Conservation (phyloP, 2,329 filamentous ascomycete genomes). For the Achaetomium macrosporum region DNA sequence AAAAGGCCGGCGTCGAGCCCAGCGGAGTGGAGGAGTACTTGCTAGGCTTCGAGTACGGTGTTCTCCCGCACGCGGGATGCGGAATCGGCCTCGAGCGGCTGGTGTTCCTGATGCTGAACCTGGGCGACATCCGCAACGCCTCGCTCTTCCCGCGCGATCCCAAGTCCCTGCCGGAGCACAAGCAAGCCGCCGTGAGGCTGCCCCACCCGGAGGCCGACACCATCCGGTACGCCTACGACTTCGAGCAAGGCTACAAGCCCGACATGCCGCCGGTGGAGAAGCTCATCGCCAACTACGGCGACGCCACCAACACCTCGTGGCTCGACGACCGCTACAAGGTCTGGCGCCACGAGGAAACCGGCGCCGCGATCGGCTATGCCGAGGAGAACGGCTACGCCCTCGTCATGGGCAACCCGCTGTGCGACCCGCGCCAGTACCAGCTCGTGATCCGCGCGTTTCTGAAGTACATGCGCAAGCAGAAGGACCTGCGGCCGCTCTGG, state of each 20-base stretch:
- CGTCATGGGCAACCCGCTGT: constrained; percentile 83
- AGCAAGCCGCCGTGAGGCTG: constrained; percentile 52
- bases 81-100: constrained; percentile 88
- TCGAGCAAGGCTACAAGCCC: constrained; percentile 34
- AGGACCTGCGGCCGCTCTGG: constrained; percentile 72
- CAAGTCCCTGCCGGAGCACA: constrained; percentile 65
- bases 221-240: constrained; percentile 51
- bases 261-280: constrained; percentile 72
- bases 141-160: constrained; percentile 85
- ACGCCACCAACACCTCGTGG: constrained; percentile 92
- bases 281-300: constrained; percentile 90
- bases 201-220: constrained; percentile 86
- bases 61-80: constrained; percentile 82
- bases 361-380: constrained; percentile 80
- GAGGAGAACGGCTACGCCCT: constrained; percentile 54
- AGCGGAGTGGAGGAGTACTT: constrained; percentile 88
- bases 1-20: constrained; percentile 66
- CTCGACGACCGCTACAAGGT: constrained; percentile 82
- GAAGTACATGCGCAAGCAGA: constrained; percentile 52
- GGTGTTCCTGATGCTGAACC: constrained; percentile 75
- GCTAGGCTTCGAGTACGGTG: constrained; percentile 79
- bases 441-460: constrained; percentile 70
- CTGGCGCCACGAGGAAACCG: constrained; percentile 74
- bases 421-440: constrained; percentile 69
- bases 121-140: constrained; percentile 84